Conservation (phyloP, 2,329 filamentous ascomycete genomes). For the Colletotrichum higginsianum region DNA sequence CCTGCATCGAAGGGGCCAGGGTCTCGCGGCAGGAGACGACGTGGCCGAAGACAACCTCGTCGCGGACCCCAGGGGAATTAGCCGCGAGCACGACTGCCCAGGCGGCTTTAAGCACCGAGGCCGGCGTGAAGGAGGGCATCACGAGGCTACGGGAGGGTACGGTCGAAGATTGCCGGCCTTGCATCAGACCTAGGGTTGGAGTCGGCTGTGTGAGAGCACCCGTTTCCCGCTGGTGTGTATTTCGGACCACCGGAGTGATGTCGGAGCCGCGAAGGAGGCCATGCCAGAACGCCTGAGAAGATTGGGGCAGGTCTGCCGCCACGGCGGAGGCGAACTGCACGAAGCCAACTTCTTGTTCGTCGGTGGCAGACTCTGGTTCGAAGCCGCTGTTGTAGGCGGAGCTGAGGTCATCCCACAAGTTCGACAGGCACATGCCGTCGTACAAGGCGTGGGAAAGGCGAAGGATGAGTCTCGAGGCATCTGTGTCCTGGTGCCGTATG, state of each 20-base stretch:
- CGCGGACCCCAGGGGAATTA: neutral
- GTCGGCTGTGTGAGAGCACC: neutral
- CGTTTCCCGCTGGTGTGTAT: too few species aligned
- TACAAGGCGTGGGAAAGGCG: neutral
- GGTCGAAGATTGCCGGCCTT: neutral
- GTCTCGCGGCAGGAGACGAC: neutral
- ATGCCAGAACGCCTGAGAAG: neutral
- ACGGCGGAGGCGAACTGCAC: neutral
- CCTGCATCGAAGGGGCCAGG: neutral
- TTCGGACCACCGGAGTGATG: neutral
- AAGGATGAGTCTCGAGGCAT: neutral
- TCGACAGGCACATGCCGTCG: neutral
- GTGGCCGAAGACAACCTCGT: neutral
- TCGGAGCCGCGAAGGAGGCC: neutral
- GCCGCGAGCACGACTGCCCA: neutral
- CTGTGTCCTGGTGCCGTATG: neutral
- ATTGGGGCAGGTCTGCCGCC: neutral
- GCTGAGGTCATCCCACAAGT: neutral
- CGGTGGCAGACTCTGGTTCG: too few species aligned
- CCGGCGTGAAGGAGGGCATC: neutral
- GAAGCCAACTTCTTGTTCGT: neutral
- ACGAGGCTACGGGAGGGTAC: neutral
- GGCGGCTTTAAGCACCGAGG: neutral
- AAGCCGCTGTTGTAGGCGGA: neutral
- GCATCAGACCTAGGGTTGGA: neutral